Conservation (phyloP, 2,329 filamentous ascomycete genomes). For the Colletotrichum simmondsii region DNA sequence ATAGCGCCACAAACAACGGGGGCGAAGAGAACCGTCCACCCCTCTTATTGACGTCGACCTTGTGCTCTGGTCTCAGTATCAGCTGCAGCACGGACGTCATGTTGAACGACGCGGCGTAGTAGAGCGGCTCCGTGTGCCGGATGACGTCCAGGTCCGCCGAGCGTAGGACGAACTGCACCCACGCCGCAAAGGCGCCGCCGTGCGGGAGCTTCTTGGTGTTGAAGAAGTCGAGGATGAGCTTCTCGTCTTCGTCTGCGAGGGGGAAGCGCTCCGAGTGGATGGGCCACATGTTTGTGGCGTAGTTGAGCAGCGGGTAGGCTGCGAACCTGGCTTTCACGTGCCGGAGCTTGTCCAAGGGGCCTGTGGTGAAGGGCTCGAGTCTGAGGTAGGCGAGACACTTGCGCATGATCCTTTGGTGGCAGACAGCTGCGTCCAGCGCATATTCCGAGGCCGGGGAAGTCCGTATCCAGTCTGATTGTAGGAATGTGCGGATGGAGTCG, state of each 20-base stretch:
- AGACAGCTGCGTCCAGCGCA: conserved; percentile 27
- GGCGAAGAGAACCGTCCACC: conserved; percentile 38
- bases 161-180: conserved; percentile 38
- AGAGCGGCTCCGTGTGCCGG: conserved; percentile 36
- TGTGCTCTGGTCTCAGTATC: conserved; percentile 34
- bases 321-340: conserved; percentile 12
- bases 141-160: conserved; percentile 24
- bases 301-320: conserved; percentile 34
- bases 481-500: conserved; percentile 39
- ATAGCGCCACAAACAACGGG: conserved; percentile 38
- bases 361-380: conserved; percentile 34
- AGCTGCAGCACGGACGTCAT: conserved; percentile 37
- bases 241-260: conserved; percentile 25
- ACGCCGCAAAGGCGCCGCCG: conserved; percentile 38
- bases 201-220: conserved; percentile 32
- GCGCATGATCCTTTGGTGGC: conserved; percentile 37
- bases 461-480: conserved; percentile 36
- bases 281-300: conserved; percentile 37
- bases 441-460: conserved; percentile 36
- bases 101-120: conserved; percentile 41
- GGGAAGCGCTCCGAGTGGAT: conserved; percentile 36
- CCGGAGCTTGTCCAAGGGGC: conserved; percentile 14
- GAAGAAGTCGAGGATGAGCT: conserved; percentile 37
- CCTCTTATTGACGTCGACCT: conserved; percentile 34
- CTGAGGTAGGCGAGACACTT: conserved; percentile 39